These are phyloP conservation scores for Lactuca saligna DNA, from an alignment of 129 eudicot genomes.

Conservation along the genomic window DNA sequence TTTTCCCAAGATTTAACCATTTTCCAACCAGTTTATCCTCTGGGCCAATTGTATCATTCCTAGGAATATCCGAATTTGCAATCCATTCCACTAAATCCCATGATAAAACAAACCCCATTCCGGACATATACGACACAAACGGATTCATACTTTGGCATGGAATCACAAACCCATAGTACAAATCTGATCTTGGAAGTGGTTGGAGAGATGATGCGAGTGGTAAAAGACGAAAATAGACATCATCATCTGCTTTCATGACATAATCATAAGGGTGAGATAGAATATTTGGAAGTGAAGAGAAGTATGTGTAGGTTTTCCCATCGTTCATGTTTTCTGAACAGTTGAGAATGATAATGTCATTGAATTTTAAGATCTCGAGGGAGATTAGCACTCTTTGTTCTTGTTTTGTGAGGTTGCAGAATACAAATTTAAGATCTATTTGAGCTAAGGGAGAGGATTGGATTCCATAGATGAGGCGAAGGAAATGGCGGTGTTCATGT, in stretches of 20 bases:
- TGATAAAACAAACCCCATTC: constrained; percentile 70
- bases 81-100: constrained; percentile 88
- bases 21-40: constrained; percentile 72
- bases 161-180: constrained; percentile 70
- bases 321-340: constrained; percentile 73
- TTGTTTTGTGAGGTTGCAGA: constrained; percentile 72
- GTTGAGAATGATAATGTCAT: constrained; percentile 65
- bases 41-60: constrained; percentile 53
- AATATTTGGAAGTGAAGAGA: constrained; percentile 65
- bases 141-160: constrained; percentile 88
- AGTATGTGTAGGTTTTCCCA: constrained; percentile 69
- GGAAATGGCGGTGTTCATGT: constrained; percentile 72
- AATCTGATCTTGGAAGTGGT: constrained; percentile 54
- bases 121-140: constrained; percentile 67
- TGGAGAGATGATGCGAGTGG: constrained; percentile 54
- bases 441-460: constrained; percentile 55
- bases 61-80: constrained; percentile 43
- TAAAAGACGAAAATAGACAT: constrained; percentile 52
- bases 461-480: constrained; percentile 69
- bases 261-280: constrained; percentile 54
- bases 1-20: constrained; percentile 54
- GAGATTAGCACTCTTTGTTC: constrained; percentile 54
- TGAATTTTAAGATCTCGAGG: constrained; percentile 60
- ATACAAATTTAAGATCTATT: constrained; percentile 59
- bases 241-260: constrained; percentile 87